Evolutionary conservation across 495 filamentous ascomycete genomes (phyloP).

Genomic region (Letharia lupina): DNA sequence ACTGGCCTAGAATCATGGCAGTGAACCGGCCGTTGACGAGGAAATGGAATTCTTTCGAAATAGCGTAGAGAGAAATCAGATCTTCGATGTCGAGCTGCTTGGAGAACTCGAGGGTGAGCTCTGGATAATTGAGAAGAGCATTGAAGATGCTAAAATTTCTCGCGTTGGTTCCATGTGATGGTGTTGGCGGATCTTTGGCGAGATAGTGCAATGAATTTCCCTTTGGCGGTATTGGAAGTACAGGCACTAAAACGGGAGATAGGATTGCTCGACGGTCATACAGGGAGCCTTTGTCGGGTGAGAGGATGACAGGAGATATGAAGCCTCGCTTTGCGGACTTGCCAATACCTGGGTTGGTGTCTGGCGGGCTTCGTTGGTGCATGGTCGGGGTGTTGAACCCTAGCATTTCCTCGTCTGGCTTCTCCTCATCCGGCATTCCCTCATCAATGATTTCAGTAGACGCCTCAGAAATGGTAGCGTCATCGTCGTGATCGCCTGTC

Average conservation of each 20-base stretch:
- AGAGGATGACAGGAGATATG: constrained; percentile 2
- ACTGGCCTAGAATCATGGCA: constrained; percentile 36
- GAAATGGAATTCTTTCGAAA: constrained; percentile 47
- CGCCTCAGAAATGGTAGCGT: constrained; percentile 1
- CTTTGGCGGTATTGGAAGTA: not conserved
- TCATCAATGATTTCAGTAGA: constrained; percentile 10
- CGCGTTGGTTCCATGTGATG: not conserved
- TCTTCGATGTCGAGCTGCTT: constrained; percentile 41
- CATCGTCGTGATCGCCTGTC: not conserved
- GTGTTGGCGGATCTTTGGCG: not conserved
- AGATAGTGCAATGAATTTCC: not conserved
- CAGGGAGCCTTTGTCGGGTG: not conserved
- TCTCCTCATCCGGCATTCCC: not conserved
- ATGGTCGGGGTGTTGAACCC: constrained; percentile 4
- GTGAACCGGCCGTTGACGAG: constrained; percentile 39
- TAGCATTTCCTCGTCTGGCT: not conserved
- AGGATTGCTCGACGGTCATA: not conserved
- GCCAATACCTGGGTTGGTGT: not conserved
- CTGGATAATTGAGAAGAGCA: constrained; percentile 38
- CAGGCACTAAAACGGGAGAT: not conserved
- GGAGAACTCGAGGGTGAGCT: constrained; percentile 44
- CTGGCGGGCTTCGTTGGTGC: constrained; percentile 5
- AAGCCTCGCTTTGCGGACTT: not conserved
- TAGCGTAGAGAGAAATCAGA: constrained; percentile 48
- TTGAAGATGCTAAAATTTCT: constrained; percentile 42